phyloP scores from a whole-genome alignment of 345 rosid genomes.

The Gossypium arboreum region DNA sequence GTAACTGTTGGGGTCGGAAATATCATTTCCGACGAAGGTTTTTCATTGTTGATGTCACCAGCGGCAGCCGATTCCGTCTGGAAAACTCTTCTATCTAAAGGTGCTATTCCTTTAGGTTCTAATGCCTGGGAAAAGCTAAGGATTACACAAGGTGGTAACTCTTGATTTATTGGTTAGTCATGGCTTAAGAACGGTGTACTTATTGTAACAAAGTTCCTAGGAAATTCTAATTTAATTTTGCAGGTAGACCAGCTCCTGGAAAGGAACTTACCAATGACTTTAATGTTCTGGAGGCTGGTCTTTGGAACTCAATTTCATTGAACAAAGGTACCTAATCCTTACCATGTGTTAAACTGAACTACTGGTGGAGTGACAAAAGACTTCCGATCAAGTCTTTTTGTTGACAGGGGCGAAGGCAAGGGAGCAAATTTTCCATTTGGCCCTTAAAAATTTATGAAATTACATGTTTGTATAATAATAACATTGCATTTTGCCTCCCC shows the following conservation, averaged over 20 bases:
- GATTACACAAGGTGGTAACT: conserved; percentile 52
- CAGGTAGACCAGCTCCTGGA: conserved; percentile 91
- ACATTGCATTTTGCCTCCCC: too few relatives aligned
- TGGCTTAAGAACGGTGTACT: background rate
- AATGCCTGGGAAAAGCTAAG: conserved; percentile 92
- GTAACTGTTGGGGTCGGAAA: conserved; percentile 75
- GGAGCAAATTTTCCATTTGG: too few relatives aligned
- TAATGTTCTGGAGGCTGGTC: conserved; percentile 83
- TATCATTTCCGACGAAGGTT: conserved; percentile 68
- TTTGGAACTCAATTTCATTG: conserved; percentile 81
- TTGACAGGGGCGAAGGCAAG: too few relatives aligned
- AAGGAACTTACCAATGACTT: conserved; percentile 78
- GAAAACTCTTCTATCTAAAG: conserved; percentile 68
- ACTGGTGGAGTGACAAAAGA: too few relatives aligned
- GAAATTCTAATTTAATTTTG: conserved; percentile 19
- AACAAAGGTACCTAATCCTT: conserved; percentile 60
- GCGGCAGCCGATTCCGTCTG: conserved; percentile 67
- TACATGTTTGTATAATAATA: too few relatives aligned
- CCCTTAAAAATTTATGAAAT: too few relatives aligned
- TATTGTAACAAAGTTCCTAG: background rate
- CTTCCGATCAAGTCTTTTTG: too few relatives aligned
- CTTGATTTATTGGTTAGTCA: conserved; percentile 8
- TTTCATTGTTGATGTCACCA: conserved; percentile 68
- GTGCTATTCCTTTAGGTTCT: conserved; percentile 84
- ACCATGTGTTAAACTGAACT: background rate